Percentiles rank a stretch among this genome's conserved stretches.
Conservation (phyloP, 768 basidiomycete species). For the Russula olivacea region DNA sequence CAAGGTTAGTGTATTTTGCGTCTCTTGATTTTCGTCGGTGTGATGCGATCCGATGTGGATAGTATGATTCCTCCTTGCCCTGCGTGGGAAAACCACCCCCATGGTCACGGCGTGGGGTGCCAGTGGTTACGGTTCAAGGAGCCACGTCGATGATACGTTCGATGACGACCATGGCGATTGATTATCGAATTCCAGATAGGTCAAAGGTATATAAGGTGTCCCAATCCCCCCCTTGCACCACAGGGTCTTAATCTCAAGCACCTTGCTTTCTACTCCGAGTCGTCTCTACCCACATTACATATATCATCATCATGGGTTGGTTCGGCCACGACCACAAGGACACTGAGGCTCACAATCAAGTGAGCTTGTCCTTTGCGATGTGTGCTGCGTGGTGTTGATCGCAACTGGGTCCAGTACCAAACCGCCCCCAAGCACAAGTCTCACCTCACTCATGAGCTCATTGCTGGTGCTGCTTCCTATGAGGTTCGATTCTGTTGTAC, state of each 20-base stretch:
- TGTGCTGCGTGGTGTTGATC: background rate
- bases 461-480: slow-evolving; percentile 61
- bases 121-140: too few relatives aligned
- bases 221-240: background rate
- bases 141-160: too few relatives aligned
- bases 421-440: slow-evolving; percentile 38
- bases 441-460: slow-evolving; percentile 54
- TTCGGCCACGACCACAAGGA: background rate
- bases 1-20: too few relatives aligned
- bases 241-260: background rate
- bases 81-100: too few relatives aligned
- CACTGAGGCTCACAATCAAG: background rate
- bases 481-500: slow-evolving; percentile 37
- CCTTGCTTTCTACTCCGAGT: background rate
- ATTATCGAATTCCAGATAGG: too few relatives aligned
- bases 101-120: too few relatives aligned
- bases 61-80: too few relatives aligned
- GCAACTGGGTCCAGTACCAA: background rate
- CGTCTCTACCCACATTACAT: background rate
- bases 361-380: background rate
- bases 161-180: too few relatives aligned
- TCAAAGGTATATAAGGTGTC: too few relatives aligned
- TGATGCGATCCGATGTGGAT: too few relatives aligned
- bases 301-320: slow-evolving; percentile 8
- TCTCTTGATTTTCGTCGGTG: too few relatives aligned